Percentiles rank a stretch among this genome's conserved stretches.
Conservation (phyloP, 2,329 filamentous ascomycete species). For the Akanthomyces lecanii region DNA sequence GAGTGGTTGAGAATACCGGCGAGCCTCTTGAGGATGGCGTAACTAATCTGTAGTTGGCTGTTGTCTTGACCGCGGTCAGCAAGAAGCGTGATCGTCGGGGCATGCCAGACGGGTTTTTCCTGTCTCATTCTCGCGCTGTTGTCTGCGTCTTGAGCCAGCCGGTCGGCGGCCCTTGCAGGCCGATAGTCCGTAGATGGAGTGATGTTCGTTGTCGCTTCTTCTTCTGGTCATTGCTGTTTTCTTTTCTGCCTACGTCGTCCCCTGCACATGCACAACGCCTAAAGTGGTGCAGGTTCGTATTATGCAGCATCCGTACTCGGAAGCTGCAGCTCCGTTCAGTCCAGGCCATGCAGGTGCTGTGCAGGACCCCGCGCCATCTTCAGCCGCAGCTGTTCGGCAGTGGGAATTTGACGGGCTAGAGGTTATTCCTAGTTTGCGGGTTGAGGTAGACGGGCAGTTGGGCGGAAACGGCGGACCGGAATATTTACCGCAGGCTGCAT, state of each 20-base stretch:
- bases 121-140: neutral
- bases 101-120: neutral
- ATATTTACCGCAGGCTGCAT: neutral
- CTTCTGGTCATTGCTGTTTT: neutral
- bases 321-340: neutral
- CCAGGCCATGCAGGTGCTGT: neutral
- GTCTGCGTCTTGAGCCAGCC: neutral
- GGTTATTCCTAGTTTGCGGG: neutral
- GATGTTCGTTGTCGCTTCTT: neutral
- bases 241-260: neutral
- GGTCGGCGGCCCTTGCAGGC: neutral
- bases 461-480: neutral
- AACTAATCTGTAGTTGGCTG: neutral
- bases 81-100: neutral
- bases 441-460: neutral
- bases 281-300: conserved; percentile 1
- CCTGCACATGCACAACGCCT: neutral
- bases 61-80: neutral
- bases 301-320: neutral
- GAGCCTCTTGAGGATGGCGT: neutral
- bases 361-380: conserved; percentile 2
- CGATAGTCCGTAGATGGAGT: neutral
- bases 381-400: conserved; percentile 6
- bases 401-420: neutral
- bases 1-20: neutral